Base-by-base conservation (phyloP, 2,329 filamentous ascomycete genomes). In the Ceratocystis cubensis region DNA sequence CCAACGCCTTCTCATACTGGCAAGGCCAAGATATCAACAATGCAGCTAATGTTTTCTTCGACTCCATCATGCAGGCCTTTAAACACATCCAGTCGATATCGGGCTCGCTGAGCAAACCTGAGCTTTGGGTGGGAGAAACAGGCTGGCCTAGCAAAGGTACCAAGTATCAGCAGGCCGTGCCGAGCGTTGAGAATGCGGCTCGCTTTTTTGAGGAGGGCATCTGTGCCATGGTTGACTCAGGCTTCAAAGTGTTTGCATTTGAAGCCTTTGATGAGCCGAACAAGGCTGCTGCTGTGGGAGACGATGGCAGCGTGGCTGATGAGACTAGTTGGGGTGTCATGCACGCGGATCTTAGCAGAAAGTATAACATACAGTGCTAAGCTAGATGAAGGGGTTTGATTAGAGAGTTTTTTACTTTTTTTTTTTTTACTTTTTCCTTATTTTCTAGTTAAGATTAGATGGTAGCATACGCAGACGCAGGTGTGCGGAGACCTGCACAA, bases 1-100 rank as follows among this genome's bases (percentile, higher is more conserved):
- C 82, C 73, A 89, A 89, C 72, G 87, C 84, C 30, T 89, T 89
- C 73, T 81, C 84, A 41, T 89, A 88, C 79, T 89, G 87, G 87
- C 87, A 89, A 74, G 84, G 81, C 53, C 80, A 81, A 72, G 76
- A 76, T 59, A 81, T 81, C 69, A 75, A 77, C 66, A 83, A 86
- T 71, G 72, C 75, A 15, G 82, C 82, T 50, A 75, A 80, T 68
- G 84, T 81, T 65, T 88, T 87, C 77, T 83, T 88, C 71, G 81
- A 88, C 71, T 86, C 88, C 72, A 83, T 88, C 73, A 78, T 79
- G 71, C 82, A 85, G 74, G 86, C 85, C 28, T 80, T 86, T 70
- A 76, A 75, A 17, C 85, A 83, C 72, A 83, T 89, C 69, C 84
- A 88, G 75, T 73, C 78, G 68, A 70, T 86, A 44, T 83, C 83